Evolutionary conservation across 805 yeast genomes (phyloP).

Genomic region (Saccharomycopsis fodiens): DNA sequence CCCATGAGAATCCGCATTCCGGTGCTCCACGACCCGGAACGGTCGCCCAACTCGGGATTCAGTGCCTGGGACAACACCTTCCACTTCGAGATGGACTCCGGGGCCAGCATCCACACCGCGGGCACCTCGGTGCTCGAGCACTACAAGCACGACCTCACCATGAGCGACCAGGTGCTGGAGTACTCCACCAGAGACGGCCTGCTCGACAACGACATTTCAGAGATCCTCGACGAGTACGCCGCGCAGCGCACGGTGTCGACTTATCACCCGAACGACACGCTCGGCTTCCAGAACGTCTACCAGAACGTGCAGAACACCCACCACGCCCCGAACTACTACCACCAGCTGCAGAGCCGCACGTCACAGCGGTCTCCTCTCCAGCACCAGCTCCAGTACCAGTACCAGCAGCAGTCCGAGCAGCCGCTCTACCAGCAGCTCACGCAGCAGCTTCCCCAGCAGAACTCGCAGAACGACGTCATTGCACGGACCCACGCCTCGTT

Average conservation of each 20-base stretch:
- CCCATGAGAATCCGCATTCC: too few relatives aligned
- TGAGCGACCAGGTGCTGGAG: neutral
- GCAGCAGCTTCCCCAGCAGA: too few relatives aligned
- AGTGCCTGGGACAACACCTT: neutral
- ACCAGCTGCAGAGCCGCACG: too few relatives aligned
- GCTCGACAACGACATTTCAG: constrained; percentile 9
- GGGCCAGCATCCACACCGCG: constrained; percentile 2
- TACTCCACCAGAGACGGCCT: constrained; percentile 4
- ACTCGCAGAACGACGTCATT: neutral
- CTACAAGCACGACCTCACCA: constrained; percentile 1
- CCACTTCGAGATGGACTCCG: constrained; percentile 2
- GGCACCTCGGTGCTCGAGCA: neutral
- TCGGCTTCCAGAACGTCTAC: neutral
- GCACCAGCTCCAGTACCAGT: too few relatives aligned
- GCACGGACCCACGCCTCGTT: neutral
- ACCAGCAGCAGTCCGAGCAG: too few relatives aligned
- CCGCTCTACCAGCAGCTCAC: too few relatives aligned
- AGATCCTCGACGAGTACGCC: constrained; percentile 9
- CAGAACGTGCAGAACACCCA: neutral
- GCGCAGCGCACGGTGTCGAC: neutral
- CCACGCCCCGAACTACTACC: too few relatives aligned
- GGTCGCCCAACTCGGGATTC: too few relatives aligned
- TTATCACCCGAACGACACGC: neutral
- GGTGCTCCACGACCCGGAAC: too few relatives aligned
- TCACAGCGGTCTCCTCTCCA: too few relatives aligned